Base-by-base conservation (phyloP, 2,329 filamentous ascomycete genomes). In the Cordyceps cicadae region DNA sequence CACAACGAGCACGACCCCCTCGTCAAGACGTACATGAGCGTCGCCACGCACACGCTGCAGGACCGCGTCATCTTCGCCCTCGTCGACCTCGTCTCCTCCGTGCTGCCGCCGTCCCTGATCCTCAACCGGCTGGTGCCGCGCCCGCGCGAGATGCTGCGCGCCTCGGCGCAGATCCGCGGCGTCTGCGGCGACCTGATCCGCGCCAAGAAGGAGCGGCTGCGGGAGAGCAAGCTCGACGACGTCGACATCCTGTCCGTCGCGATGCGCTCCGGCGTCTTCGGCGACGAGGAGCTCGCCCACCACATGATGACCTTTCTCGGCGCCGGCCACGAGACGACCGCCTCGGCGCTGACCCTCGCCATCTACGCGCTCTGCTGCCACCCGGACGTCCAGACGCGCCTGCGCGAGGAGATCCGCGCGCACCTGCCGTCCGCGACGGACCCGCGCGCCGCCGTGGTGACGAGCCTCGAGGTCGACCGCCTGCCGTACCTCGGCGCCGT, bases 171-270 rank as follows among this genome's bases (percentile, higher is more conserved):
- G 52, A 85, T 91, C 67, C 85, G 87, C 56, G 73, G 77, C 37
- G 79, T 84, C 1, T 89, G 88, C 63, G 76, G 78, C 1, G 77
- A 86, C 49, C 78, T 93, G 49, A 85, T 95, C 66, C 75, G 75
- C 0, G 75, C 83, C 58, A 93, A 92, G 75, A 84, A 86, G 64
- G 76, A 70, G 54, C 75, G 74, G 66, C 66, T 74, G 19, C 71
- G 67, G 29, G 71, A 73, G 54, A 74, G 77, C 55, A 75, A 79
- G 62, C 70, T 72, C 11, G 73, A 72, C 3, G 82, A 84, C 46
- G 70, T 81, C 9, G 89, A 93, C 70, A 92, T 93, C 60, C 77
- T 93, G 43, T 88, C 86, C 3, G 86, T 91, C 0, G 89, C 89
- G n/a, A 76, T 92, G 57, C 80, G 85, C 67, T 88, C 83, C 34